Evolutionary conservation across 371 early-diverging fungal genomes (phyloP).

Genomic region (Chytridiales sp.): DNA sequence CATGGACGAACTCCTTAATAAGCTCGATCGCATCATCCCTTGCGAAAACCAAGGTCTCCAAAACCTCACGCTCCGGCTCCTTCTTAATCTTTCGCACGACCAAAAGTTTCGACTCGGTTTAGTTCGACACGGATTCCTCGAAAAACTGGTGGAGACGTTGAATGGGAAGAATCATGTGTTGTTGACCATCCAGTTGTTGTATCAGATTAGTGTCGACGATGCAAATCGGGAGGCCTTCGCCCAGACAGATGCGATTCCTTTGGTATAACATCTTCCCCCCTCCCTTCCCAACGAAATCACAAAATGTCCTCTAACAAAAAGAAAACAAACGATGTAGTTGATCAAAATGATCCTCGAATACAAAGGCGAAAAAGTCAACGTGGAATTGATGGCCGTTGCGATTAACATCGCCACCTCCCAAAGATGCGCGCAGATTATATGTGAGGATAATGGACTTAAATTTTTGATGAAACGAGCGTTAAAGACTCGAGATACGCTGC

Average conservation of each 20-base stretch:
- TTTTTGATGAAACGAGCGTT: constrained; percentile 49
- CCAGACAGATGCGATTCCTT: constrained; percentile 32
- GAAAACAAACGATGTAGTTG: constrained; percentile 27
- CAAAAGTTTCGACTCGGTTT: constrained; percentile 34
- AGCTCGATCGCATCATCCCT: constrained; percentile 36
- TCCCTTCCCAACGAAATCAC: neutral
- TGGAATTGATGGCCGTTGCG: constrained; percentile 49
- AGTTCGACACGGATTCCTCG: constrained; percentile 31
- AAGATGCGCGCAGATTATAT: constrained; percentile 34
- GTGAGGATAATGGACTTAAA: constrained; percentile 47
- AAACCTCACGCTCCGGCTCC: constrained; percentile 33
- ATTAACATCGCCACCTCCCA: constrained; percentile 45
- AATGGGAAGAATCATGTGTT: constrained; percentile 27
- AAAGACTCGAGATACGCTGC: constrained; percentile 47
- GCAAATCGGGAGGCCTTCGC: constrained; percentile 24
- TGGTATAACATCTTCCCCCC: constrained; percentile 26
- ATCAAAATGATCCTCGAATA: constrained; percentile 46
- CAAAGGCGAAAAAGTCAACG: constrained; percentile 36
- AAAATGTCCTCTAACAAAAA: neutral
- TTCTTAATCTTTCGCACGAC: constrained; percentile 53
- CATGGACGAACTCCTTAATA: constrained; percentile 29
- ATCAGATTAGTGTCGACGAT: constrained; percentile 50
- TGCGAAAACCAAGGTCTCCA: constrained; percentile 40
- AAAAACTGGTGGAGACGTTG: constrained; percentile 32
- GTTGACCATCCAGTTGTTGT: constrained; percentile 41